A percentile compares a stretch with the other conserved stretches of the same genome.
Conservation (phyloP, 1,284 basidiomycete genomes). For the Cryptococcus hybrid region DNA sequence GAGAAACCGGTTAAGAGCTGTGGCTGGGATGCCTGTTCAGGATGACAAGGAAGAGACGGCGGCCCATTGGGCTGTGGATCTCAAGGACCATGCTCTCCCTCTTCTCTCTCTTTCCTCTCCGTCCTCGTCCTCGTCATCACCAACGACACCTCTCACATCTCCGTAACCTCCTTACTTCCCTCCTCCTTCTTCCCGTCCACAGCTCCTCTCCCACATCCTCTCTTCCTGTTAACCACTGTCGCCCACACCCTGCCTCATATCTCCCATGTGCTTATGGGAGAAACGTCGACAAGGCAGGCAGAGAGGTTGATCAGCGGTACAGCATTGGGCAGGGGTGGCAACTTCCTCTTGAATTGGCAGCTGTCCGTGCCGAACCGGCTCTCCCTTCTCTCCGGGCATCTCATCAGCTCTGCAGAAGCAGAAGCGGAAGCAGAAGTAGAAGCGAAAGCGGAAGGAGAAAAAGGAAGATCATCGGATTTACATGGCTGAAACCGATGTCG, state of each 20-base stretch:
- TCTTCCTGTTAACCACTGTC: conserved; percentile 69
- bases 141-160: conserved; percentile 56
- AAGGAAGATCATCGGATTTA: not conserved
- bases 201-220: conserved; percentile 62
- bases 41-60: not conserved
- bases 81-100: conserved; percentile 25
- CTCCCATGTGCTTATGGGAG: conserved; percentile 76
- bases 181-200: conserved; percentile 73
- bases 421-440: conserved; percentile 4
- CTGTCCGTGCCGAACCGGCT: conserved; percentile 28
- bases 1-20: not conserved
- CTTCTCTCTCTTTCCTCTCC: conserved; percentile 14
- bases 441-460: not conserved
- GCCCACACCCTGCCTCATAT: conserved; percentile 58
- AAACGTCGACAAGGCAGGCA: conserved; percentile 75
- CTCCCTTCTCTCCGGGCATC: not conserved
- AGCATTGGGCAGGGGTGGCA: conserved; percentile 73
- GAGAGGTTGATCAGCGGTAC: conserved; percentile 72
- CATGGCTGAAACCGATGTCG: conserved; percentile 68
- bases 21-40: not conserved
- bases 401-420: no score
- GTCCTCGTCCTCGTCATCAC: conserved; percentile 32
- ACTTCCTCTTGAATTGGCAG: conserved; percentile 67
- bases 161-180: conserved; percentile 61
- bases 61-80: conserved; percentile 10